Evolutionary conservation across 805 yeast genomes (phyloP).

Genomic region (Lipomyces yamanashiensis): DNA sequence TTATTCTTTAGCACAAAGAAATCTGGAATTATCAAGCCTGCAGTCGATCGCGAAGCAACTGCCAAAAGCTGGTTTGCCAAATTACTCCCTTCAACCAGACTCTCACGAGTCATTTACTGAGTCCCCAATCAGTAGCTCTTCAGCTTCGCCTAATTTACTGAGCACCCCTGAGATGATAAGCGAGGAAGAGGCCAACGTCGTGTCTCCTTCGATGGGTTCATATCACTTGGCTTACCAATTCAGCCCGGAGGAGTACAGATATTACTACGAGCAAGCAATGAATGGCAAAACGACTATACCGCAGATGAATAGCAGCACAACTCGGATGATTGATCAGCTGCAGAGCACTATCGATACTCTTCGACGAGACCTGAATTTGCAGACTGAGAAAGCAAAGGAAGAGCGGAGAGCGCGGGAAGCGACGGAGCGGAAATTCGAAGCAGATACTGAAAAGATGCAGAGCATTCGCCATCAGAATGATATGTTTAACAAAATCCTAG

Average conservation of each 20-base stretch:
- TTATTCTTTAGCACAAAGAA: conserved; percentile 24
- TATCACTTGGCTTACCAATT: conserved; percentile 10
- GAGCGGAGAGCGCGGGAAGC: conserved; percentile 59
- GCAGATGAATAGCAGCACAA: conserved; percentile 8
- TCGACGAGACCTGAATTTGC: conserved; percentile 53
- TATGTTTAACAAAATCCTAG: conserved; percentile 67
- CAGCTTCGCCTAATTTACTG: conserved; percentile 6
- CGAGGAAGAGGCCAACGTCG: background rate
- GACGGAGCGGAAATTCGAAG: conserved; percentile 55
- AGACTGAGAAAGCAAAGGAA: conserved; percentile 50
- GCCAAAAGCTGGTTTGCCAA: conserved; percentile 13
- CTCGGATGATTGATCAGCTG: conserved; percentile 47
- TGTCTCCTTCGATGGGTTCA: no score
- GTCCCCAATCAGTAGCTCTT: conserved; percentile 13
- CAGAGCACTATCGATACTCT: conserved; percentile 59
- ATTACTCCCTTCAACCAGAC: background rate
- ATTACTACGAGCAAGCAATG: conserved; percentile 10
- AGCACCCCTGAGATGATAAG: conserved; percentile 1
- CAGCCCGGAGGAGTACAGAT: conserved; percentile 13
- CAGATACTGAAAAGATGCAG: conserved; percentile 58
- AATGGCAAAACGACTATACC: conserved; percentile 1
- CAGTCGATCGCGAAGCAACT: conserved; percentile 30
- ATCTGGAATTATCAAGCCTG: conserved; percentile 25
- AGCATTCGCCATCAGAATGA: conserved; percentile 73
- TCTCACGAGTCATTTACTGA: conserved; percentile 13